These are phyloP conservation scores for Tulasnella calospora DNA, from an alignment of 768 basidiomycete species.

Conservation along the genomic window DNA sequence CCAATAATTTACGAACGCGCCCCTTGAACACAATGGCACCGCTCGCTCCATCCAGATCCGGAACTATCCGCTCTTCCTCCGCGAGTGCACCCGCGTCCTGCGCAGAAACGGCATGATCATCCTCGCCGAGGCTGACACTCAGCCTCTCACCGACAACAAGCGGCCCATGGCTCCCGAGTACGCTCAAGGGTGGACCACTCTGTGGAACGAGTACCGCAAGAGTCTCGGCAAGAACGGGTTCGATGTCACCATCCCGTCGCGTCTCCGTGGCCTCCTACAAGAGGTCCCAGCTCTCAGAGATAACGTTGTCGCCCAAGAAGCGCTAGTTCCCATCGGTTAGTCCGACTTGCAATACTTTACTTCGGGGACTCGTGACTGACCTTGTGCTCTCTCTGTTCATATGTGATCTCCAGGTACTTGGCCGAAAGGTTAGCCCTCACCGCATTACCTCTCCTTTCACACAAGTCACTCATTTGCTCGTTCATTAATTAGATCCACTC, in stretches of 20 bases:
- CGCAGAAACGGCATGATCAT: slow-evolving; percentile 67
- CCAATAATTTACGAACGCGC: neutral
- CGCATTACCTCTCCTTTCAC: neutral
- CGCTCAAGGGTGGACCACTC: slow-evolving; percentile 55
- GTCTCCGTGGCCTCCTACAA: slow-evolving; percentile 49
- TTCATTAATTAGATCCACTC: slow-evolving; percentile 48
- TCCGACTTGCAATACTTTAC: slow-evolving; percentile 37
- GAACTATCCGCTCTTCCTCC: slow-evolving; percentile 56
- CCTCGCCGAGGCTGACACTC: slow-evolving; percentile 57
- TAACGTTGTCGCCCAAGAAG: slow-evolving; percentile 50
- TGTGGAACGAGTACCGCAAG: slow-evolving; percentile 59
- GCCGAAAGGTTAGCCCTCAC: slow-evolving; percentile 20
- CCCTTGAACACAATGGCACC: neutral
- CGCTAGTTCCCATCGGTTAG: slow-evolving; percentile 60
- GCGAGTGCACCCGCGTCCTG: slow-evolving; percentile 59
- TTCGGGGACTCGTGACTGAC: neutral
- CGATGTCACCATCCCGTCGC: slow-evolving; percentile 54
- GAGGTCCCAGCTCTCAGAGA: slow-evolving; percentile 50
- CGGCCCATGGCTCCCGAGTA: slow-evolving; percentile 33
- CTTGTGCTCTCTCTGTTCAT: neutral
- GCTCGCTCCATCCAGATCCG: slow-evolving; percentile 46
- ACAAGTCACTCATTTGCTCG: too few relatives aligned
- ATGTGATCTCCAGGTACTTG: slow-evolving; percentile 7
- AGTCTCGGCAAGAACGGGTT: slow-evolving; percentile 51
- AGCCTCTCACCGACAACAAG: slow-evolving; percentile 48